These are phyloP conservation scores for Erysimum pusillum DNA, from an alignment of 441 rosid genomes.

Conservation along the genomic window DNA sequence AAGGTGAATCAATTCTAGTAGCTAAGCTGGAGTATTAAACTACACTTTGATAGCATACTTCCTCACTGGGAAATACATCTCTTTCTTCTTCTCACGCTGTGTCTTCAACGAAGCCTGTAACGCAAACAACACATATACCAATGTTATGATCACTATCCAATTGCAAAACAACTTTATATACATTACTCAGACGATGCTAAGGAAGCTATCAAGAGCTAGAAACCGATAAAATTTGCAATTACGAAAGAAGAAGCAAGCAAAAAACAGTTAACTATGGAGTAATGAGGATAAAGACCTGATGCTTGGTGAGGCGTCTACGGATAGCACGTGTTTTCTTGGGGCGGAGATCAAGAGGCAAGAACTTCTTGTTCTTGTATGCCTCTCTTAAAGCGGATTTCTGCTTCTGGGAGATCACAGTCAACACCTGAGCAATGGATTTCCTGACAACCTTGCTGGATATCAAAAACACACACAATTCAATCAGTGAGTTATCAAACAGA, in stretches of 20 bases:
- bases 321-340: conserved; percentile 97
- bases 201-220: background rate
- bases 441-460: conserved; percentile 82
- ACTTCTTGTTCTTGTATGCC: conserved; percentile 80
- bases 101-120: conserved; percentile 58
- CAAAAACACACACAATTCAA: background rate
- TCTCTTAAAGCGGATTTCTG: conserved; percentile 84
- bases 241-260: background rate
- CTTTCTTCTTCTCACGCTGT: conserved; percentile 69
- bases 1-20: conserved; percentile 21
- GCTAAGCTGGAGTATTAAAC: conserved; percentile 4
- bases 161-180: background rate
- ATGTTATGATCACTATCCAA: background rate
- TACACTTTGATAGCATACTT: conserved; percentile 54
- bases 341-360: conserved; percentile 90
- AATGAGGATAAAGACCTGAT: conserved; percentile 59
- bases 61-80: conserved; percentile 68
- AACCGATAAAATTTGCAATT: too few species aligned
- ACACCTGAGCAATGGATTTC: conserved; percentile 85
- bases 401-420: conserved; percentile 90
- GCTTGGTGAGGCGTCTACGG: conserved; percentile 82
- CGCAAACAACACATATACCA: conserved; percentile 2
- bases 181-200: background rate
- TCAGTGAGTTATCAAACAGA: background rate
- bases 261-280: background rate